Percentiles rank a stretch among this genome's conserved stretches.
These are phyloP conservation scores for Sindora glabra DNA, from an alignment of 306 rosid genomes.

Conservation along the genomic window DNA sequence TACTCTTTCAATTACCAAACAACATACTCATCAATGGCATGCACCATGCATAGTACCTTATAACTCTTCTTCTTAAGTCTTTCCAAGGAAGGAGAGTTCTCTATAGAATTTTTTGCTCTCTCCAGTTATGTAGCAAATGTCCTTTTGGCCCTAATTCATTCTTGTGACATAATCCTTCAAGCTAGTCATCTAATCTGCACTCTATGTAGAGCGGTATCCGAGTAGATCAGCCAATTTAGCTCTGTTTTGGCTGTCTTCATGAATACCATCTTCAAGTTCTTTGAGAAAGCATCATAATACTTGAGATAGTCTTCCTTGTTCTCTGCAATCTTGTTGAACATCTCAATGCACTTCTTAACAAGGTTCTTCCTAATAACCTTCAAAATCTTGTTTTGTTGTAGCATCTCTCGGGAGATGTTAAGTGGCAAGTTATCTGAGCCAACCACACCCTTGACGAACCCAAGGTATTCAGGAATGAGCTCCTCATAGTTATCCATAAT, in stretches of 20 bases:
- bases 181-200: slow-evolving; percentile 66
- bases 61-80: slow-evolving; percentile 60
- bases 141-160: slow-evolving; percentile 72
- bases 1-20: slow-evolving; percentile 63
- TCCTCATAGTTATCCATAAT: slow-evolving; percentile 73
- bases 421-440: slow-evolving; percentile 72
- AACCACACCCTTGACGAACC: slow-evolving; percentile 65
- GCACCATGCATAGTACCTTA: slow-evolving; percentile 66
- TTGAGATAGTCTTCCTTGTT: slow-evolving; percentile 60
- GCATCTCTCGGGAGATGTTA: slow-evolving; percentile 65
- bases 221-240: slow-evolving; percentile 56
- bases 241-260: slow-evolving; percentile 71
- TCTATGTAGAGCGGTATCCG: slow-evolving; percentile 56
- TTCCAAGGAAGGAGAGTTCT: slow-evolving; percentile 68
- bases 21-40: slow-evolving; percentile 62
- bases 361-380: slow-evolving; percentile 67
- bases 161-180: slow-evolving; percentile 63
- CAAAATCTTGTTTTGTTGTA: slow-evolving; percentile 64
- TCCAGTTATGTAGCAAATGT: slow-evolving; percentile 62
- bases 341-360: slow-evolving; percentile 69
- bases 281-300: slow-evolving; percentile 60
- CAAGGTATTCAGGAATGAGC: slow-evolving; percentile 66
- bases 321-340: slow-evolving; percentile 70
- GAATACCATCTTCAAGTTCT: slow-evolving; percentile 62
- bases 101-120: slow-evolving; percentile 69